Evolutionary conservation across 1,284 basidiomycete genomes (phyloP), one percentile per base, ranked within the genome.

Genomic region (Ustilago trichophora): DNA sequence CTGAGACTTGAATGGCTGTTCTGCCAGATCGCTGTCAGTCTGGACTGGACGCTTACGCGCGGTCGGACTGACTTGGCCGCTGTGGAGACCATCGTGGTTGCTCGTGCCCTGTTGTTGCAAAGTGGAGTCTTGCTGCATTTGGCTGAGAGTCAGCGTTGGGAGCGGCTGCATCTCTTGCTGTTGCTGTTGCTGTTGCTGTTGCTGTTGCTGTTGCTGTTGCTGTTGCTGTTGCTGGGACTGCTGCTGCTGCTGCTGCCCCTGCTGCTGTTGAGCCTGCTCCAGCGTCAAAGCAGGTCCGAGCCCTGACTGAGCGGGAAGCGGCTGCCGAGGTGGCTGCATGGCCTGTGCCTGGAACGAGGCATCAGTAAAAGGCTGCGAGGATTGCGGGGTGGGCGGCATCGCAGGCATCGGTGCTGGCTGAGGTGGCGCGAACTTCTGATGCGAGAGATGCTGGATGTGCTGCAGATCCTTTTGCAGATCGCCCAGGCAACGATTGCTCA

Each of bases 401-500:
- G 49, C 40, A 16, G 53, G 36, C 3, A 22, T 29, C 16, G 60
- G 13, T 3, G 48, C 38, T 6, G 42, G 16, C 15, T 36, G 43
- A 6, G 53, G 31, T 4, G 51, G 41, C 6, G 73, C 66, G 18
- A 73, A 60, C 36, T 71, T 73, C 18, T 59, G 60, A 16, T 63
- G 58, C 18, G 73, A 71, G 24, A 76, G 67, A 25, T 73, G 65
- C 35, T 74, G 73, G 13, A 76, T 73, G 27, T 60, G 56, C 8
- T 65, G 59, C 43, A 76, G 38, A 24, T 64, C 69, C 16, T 70
- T 69, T 44, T 73, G 69, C 35, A 76, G 35, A 25, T 76, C 74
- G 16, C 63, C 72, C 1, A 76, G 62, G 44, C 70, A 75, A 46
- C 54, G 64, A 25, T 57, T 73, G 48, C 73, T 75, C 33, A 58